Base-by-base conservation (phyloP, 2,329 filamentous ascomycete species). In the Aspergillus melleus region DNA sequence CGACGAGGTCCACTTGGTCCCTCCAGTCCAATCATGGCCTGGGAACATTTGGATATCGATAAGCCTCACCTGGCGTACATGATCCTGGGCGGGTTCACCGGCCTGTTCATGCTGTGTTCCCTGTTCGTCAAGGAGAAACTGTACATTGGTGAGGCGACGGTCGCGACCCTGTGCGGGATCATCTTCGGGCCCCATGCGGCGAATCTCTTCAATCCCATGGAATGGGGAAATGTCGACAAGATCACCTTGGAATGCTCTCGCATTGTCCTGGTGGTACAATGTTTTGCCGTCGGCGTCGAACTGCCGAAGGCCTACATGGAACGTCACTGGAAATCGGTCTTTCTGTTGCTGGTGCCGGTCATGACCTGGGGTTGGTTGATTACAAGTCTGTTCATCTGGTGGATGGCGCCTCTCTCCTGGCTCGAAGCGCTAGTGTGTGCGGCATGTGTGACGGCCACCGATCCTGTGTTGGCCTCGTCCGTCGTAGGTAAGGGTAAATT, bases 401-500 rank as follows among this genome's bases (percentile, higher is more conserved):
- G 91, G 87, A 85, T 99, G 83, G 82, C 92, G 6, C 81, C 87
- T 1, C 81, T 98, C 68, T 88, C 85, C 72, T 99, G 93, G 92
- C 86, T 99, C 47, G 92, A 98, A 74, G 91, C 90, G 73, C 84
- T 99, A 57, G 88, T 90, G 36, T 84, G 92, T 64, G 90, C 95
- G 19, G 95, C 95, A 60, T 99, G 95, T 74, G 92, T 99, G 57
- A 99, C 95, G 2, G 95, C 95, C 51, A 99, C 95, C 4, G 95
- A 99, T 78, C 95, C 95, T 57, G 95, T 99, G 66, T 81, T 99
- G 72, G 95, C 95, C 29, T 98, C 95, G 14, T 99, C 95, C 16
- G 95, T 99, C 57, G 95, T 99, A 55, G 95, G 95, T 74, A 99
- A 98, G 80, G 95, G 95, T 70, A 99, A 99, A 77, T 99, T 99